Percentiles rank a stretch among this genome's conserved stretches.
Evolutionary conservation across 2,329 filamentous ascomycete species (phyloP).

Genomic region (Phyllosticta citriasiana): DNA sequence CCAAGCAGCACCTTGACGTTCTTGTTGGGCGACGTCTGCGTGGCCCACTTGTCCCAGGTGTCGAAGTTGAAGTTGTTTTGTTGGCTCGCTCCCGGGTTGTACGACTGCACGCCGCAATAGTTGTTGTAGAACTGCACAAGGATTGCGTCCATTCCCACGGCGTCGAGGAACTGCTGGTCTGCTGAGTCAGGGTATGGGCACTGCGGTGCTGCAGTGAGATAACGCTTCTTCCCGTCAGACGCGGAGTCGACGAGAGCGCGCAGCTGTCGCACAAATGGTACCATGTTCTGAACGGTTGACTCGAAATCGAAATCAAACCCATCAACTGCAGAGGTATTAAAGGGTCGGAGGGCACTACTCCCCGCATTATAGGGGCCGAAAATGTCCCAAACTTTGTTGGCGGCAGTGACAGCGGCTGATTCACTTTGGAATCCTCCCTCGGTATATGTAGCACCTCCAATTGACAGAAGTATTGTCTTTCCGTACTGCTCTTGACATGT

Average conservation of each 20-base stretch:
- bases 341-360: constrained; percentile 49
- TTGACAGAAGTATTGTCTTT: constrained; percentile 63
- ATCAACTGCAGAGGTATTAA: constrained; percentile 55
- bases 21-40: constrained; percentile 45
- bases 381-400: constrained; percentile 57
- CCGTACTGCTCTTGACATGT: constrained; percentile 51
- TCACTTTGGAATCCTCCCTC: constrained; percentile 51
- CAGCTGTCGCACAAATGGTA: constrained; percentile 49
- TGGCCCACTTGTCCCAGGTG: constrained; percentile 58
- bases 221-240: constrained; percentile 38
- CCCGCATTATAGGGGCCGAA: constrained; percentile 49
- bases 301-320: constrained; percentile 75
- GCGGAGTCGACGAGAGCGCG: constrained; percentile 45
- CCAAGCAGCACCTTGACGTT: constrained; percentile 54
- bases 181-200: constrained; percentile 56
- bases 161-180: constrained; percentile 44
- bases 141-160: constrained; percentile 49
- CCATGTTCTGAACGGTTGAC: constrained; percentile 48
- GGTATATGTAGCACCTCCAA: constrained; percentile 61
- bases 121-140: constrained; percentile 63
- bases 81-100: constrained; percentile 30
- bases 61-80: constrained; percentile 52
- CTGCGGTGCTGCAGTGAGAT: constrained; percentile 57
- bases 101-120: constrained; percentile 51
- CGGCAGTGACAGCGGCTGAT: constrained; percentile 30